phyloP scores from a whole-genome alignment of 2,329 filamentous ascomycete genomes.

The Aspergillus pseudotamarii region DNA sequence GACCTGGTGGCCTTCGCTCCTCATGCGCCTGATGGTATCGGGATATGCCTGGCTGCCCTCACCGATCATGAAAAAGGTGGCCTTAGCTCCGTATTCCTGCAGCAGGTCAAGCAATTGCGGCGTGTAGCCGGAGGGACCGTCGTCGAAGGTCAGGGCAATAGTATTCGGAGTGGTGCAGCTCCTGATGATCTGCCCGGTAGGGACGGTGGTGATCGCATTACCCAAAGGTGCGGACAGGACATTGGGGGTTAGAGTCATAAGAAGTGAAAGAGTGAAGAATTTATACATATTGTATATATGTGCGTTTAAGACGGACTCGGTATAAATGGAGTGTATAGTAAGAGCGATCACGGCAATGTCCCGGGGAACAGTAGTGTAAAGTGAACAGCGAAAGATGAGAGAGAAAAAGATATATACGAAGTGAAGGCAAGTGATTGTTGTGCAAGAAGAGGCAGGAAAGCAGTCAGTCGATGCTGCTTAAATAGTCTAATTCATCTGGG shows the following conservation, averaged over 20 bases:
- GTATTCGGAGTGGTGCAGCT: constrained; percentile 51
- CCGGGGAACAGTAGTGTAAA: neutral
- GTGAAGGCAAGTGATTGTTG: neutral
- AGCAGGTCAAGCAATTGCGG: constrained; percentile 61
- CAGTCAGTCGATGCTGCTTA: constrained; percentile 5
- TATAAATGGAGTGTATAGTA: neutral
- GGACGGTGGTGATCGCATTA: constrained; percentile 17
- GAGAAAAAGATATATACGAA: neutral
- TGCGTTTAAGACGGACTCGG: neutral
- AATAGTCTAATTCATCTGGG: neutral
- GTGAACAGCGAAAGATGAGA: neutral
- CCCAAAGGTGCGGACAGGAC: neutral
- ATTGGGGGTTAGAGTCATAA: neutral
- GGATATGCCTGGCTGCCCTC: constrained; percentile 30
- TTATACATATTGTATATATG: constrained; percentile 1
- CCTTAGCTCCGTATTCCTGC: constrained; percentile 57
- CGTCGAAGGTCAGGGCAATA: constrained; percentile 67
- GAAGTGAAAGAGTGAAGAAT: constrained; percentile 2
- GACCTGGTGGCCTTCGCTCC: constrained; percentile 48
- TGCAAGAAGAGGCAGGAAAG: neutral
- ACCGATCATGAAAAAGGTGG: constrained; percentile 66
- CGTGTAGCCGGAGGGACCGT: constrained; percentile 65
- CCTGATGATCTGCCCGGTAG: constrained; percentile 48
- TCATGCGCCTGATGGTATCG: constrained; percentile 34
- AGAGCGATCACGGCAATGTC: neutral